phyloP scores from a whole-genome alignment of 768 basidiomycete species.

The Lactarius sanguifluus region DNA sequence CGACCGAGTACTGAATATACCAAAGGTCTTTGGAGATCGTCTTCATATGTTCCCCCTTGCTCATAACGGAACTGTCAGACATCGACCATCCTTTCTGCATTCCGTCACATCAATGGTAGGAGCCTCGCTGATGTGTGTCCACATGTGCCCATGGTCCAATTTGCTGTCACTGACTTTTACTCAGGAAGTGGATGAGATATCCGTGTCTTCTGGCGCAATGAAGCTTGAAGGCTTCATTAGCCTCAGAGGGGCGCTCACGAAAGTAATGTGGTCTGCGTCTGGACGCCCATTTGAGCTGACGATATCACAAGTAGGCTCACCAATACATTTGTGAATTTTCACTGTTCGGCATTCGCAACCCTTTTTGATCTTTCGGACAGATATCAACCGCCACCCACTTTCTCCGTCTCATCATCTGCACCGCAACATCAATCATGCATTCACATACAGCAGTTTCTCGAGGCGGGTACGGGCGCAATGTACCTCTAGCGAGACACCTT shows the following conservation, averaged over 20 bases:
- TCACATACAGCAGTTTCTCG: slow-evolving; percentile 68
- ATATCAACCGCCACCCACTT: slow-evolving; percentile 77
- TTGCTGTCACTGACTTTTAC: slow-evolving; percentile 18
- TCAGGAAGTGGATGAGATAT: slow-evolving; percentile 70
- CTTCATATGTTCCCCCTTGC: not conserved
- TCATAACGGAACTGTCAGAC: slow-evolving; percentile 45
- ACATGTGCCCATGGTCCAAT: not conserved
- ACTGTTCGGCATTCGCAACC: slow-evolving; percentile 12
- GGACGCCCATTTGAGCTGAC: slow-evolving; percentile 19
- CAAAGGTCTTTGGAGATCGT: slow-evolving; percentile 49
- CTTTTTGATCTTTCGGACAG: slow-evolving; percentile 41
- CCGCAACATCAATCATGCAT: slow-evolving; percentile 61
- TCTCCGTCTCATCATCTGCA: slow-evolving; percentile 60
- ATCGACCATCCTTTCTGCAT: slow-evolving; percentile 59
- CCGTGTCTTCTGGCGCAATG: slow-evolving; percentile 48
- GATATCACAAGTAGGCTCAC: slow-evolving; percentile 52
- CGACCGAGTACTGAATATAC: slow-evolving; percentile 56
- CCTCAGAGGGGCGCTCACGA: slow-evolving; percentile 69
- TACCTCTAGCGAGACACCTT: slow-evolving; percentile 25
- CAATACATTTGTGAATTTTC: slow-evolving; percentile 78
- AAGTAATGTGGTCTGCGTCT: slow-evolving; percentile 45
- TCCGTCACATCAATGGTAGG: slow-evolving; percentile 72
- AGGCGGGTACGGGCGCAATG: slow-evolving; percentile 52
- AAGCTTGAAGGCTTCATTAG: slow-evolving; percentile 82
- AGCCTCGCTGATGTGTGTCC: slow-evolving; percentile 63